Evolutionary conservation across 768 basidiomycete species (phyloP), one percentile per base, ranked within the genome.

Genomic region (Mrakia frigida): DNA sequence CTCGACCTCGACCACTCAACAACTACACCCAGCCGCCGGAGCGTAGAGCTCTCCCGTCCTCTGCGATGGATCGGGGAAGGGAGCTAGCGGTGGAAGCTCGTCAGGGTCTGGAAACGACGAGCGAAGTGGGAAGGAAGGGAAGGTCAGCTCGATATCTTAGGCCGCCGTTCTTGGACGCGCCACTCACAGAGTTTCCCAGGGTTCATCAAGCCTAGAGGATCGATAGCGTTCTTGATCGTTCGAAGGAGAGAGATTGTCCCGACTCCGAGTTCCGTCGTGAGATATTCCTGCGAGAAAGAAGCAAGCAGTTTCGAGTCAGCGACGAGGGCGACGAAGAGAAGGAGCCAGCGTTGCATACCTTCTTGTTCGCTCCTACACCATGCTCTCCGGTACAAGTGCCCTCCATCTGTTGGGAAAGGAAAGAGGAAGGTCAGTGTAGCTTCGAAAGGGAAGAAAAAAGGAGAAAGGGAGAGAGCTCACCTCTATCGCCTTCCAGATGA

Each of bases 331-430:
- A n/a, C n/a, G 56, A 9, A 5, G 5, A 46, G 25, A 16, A 43
- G 18, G 50, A 52, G 41, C 31, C 41, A n/a, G 21, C 56, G 56
- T 33, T 14, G 37, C 6, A 52, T 9, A 78, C 79, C 80, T 89
- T 90, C 85, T 94, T 94, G 21, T 93, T 93, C 11, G 94, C 83
- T 0, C 93, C 93, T 21, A 94, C 90, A 0, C 93, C 93, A 82
- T 79, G 79, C 56, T 56, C 56, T 9, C 56, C 56, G 18, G 56
- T 56, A 14, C 56, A 56, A 6, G 56, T 56, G 0, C 56, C 56
- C 5, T 56, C 56, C 56, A 56, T 56, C 56, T 56, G n/a, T 14
- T 21, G 16, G 52, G 5, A 53, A n/a, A 53, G 6, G 6, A n/a
- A 53, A n/a, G 10, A 28, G 23, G 56, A 18, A 56, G 56, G 23